Conservation (phyloP, 2,329 filamentous ascomycete genomes). For the Chrysoporthe austroafricana region DNA sequence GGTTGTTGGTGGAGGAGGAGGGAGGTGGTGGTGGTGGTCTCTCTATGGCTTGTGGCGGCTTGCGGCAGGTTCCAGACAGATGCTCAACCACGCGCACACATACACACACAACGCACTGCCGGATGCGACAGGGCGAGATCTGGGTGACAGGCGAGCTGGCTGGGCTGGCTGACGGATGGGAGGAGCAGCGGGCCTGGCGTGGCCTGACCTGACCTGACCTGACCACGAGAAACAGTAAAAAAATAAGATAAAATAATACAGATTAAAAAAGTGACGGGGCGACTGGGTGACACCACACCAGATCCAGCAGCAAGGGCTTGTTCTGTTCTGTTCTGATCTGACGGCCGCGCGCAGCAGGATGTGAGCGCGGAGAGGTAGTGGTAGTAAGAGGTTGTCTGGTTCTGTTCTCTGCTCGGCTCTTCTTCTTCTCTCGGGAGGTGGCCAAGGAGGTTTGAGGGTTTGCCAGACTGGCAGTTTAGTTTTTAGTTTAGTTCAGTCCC, state of each 20-base stretch:
- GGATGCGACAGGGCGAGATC: conserved; percentile 2
- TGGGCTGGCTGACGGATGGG: background rate
- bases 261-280: background rate
- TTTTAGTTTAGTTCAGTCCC: background rate
- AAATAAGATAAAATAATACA: background rate
- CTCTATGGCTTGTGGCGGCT: background rate
- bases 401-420: no score
- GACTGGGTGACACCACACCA: background rate
- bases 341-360: background rate
- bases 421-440: background rate
- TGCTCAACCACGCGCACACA: background rate
- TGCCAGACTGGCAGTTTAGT: background rate
- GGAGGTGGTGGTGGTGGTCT: background rate
- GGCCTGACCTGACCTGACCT: conserved; percentile 4
- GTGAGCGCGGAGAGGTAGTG: background rate
- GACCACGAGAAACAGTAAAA: background rate
- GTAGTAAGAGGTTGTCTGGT: background rate
- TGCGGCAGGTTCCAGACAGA: conserved; percentile 1
- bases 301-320: background rate
- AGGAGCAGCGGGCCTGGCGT: background rate
- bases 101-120: background rate
- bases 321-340: background rate
- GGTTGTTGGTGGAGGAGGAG: background rate
- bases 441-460: background rate
- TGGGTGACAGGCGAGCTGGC: no score